phyloP scores from a whole-genome alignment of 2,329 filamentous ascomycete genomes.

The Exutisphaerella laricina region DNA sequence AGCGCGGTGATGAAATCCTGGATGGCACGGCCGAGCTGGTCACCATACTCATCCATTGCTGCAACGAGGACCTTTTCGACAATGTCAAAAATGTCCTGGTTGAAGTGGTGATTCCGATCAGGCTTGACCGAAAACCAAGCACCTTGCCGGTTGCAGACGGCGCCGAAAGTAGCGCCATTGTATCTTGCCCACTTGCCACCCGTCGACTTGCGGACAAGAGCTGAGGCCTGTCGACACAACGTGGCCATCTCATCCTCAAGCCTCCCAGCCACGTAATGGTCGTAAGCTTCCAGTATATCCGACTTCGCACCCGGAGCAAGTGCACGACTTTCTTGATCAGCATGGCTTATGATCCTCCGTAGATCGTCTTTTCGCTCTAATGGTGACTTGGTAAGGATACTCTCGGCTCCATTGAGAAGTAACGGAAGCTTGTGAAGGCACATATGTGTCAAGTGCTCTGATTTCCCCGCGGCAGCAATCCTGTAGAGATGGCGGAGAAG shows the following conservation, averaged over 20 bases:
- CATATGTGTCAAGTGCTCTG: neutral
- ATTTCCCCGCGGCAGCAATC: conserved; percentile 1
- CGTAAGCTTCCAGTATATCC: no score
- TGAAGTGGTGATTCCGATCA: neutral
- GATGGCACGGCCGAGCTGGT: neutral
- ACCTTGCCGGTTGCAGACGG: conserved; percentile 1
- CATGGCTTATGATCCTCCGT: conserved; percentile 5
- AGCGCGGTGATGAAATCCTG: neutral
- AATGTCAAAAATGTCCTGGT: conserved; percentile 1
- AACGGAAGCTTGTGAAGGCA: neutral
- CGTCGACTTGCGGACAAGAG: neutral
- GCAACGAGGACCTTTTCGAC: neutral
- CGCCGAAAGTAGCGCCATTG: neutral
- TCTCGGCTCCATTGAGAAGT: neutral
- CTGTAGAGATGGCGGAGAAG: conserved; percentile 14
- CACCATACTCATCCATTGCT: neutral
- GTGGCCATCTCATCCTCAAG: neutral
- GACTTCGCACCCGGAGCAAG: neutral
- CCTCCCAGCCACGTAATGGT: no score
- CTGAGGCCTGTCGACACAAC: neutral
- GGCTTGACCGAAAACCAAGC: neutral
- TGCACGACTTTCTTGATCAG: neutral
- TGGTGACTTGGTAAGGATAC: conserved; percentile 6
- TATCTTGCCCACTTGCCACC: neutral
- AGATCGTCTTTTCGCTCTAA: conserved; percentile 1